phyloP scores from a whole-genome alignment of 129 eudicot genomes.

The Deinandra increscens region DNA sequence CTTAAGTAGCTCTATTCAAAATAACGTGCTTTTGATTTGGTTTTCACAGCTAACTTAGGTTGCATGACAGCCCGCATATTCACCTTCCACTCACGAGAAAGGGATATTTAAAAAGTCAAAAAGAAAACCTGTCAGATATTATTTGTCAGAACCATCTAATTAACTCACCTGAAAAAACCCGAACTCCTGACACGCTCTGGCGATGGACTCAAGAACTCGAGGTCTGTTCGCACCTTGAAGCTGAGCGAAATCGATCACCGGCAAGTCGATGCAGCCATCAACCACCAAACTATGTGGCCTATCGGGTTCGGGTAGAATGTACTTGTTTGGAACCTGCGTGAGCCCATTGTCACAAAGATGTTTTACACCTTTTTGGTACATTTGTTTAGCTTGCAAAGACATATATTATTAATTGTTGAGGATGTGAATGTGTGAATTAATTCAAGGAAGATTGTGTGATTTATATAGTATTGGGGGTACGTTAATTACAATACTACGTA shows the following conservation, averaged over 20 bases:
- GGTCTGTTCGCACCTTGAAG: conserved; percentile 43
- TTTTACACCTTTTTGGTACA: conserved; percentile 57
- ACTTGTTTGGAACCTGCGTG: conserved; percentile 47
- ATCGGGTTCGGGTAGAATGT: conserved; percentile 50
- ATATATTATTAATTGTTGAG: neutral
- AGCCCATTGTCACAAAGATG: conserved; percentile 48
- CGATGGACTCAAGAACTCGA: conserved; percentile 34
- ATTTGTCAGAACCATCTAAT: too few species aligned
- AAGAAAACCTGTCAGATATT: too few species aligned
- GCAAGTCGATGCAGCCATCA: conserved; percentile 38
- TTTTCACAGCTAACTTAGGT: too few species aligned
- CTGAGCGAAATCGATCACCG: conserved; percentile 50
- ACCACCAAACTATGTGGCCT: conserved; percentile 26
- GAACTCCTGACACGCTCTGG: conserved; percentile 50
- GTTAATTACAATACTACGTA: neutral
- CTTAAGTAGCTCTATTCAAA: too few species aligned
- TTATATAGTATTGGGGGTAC: neutral
- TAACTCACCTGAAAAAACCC: conserved; percentile 58
- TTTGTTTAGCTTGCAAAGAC: conserved; percentile 21
- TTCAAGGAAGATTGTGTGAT: neutral
- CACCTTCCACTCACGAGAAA: too few species aligned
- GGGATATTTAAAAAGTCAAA: too few species aligned
- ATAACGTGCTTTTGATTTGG: too few species aligned
- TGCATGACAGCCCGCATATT: too few species aligned
- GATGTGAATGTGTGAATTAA: neutral